Conservation (phyloP, 2,329 filamentous ascomycete genomes). For the Bipolaris cookei region DNA sequence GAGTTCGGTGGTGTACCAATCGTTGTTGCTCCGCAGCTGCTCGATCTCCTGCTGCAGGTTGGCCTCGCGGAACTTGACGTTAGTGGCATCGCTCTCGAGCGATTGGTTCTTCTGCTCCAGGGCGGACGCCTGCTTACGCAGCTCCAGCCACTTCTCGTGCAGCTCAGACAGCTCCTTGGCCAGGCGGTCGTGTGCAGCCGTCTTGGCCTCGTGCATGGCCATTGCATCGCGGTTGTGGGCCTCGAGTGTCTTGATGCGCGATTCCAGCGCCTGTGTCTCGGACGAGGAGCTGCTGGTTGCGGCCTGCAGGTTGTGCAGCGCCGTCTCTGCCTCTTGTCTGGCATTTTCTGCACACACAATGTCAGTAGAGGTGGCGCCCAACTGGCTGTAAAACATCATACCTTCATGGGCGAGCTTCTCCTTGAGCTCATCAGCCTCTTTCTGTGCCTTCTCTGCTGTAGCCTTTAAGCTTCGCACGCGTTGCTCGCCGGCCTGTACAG, state of each 20-base stretch:
- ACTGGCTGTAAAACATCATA: constrained; percentile 52
- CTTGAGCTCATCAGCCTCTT: constrained; percentile 81
- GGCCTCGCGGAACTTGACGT: constrained; percentile 88
- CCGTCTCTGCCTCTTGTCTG: constrained; percentile 76
- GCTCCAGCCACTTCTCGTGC: constrained; percentile 83
- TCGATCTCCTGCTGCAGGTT: constrained; percentile 89
- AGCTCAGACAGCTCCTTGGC: constrained; percentile 86
- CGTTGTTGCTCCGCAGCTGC: constrained; percentile 83
- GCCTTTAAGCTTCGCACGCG: constrained; percentile 82
- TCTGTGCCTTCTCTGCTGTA: constrained; percentile 80
- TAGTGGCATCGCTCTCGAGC: constrained; percentile 78
- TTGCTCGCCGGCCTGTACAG: constrained; percentile 80
- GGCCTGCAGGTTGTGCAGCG: constrained; percentile 78
- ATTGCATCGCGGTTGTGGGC: constrained; percentile 91
- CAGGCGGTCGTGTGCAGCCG: constrained; percentile 81
- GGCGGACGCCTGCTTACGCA: constrained; percentile 79
- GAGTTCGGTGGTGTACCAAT: constrained; percentile 91
- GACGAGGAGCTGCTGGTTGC: constrained; percentile 74
- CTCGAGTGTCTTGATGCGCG: constrained; percentile 85
- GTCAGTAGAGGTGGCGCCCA: constrained; percentile 18
- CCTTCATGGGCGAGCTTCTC: constrained; percentile 84
- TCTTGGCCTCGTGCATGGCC: constrained; percentile 87
- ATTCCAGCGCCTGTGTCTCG: constrained; percentile 76
- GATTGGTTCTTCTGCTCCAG: constrained; percentile 85
- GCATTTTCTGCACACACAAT: constrained; percentile 67